These are phyloP conservation scores for Flaveria trinervia DNA, from an alignment of 129 eudicot species.

Conservation along the genomic window DNA sequence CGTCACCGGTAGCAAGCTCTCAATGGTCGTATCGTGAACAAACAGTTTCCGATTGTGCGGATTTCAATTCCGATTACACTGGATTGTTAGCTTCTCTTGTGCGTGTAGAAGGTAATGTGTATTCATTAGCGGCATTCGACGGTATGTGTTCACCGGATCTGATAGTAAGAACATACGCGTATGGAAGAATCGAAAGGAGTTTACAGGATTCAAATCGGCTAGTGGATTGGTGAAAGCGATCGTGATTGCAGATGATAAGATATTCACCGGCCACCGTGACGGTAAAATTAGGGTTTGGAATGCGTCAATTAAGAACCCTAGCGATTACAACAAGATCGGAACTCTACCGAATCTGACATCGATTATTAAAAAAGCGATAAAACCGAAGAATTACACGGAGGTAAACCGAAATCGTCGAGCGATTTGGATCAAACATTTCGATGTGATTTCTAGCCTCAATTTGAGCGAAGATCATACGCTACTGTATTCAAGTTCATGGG, in stretches of 20 bases:
- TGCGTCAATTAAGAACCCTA: conserved; percentile 61
- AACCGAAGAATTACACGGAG: conserved; percentile 62
- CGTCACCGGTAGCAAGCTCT: conserved; percentile 30
- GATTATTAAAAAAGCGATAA: conserved; percentile 51
- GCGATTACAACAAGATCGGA: conserved; percentile 56
- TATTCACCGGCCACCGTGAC: conserved; percentile 82
- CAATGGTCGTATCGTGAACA: conserved; percentile 31
- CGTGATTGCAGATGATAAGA: conserved; percentile 55
- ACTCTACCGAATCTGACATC: conserved; percentile 64
- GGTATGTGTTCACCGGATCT: conserved; percentile 80
- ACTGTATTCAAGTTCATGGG: conserved; percentile 72
- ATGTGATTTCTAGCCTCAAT: conserved; percentile 64
- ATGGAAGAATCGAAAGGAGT: conserved; percentile 78
- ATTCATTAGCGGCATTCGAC: conserved; percentile 60
- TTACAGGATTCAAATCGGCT: conserved; percentile 69
- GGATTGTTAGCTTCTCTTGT: conserved; percentile 79
- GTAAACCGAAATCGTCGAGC: conserved; percentile 40
- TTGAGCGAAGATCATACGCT: conserved; percentile 65
- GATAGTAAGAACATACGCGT: conserved; percentile 81
- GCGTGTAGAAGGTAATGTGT: conserved; percentile 83
- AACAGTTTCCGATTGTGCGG: neutral
- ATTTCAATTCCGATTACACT: conserved; percentile 43
- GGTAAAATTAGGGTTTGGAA: conserved; percentile 83
- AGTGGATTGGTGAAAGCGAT: conserved; percentile 82
- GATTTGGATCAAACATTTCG: conserved; percentile 70